Base-by-base conservation (phyloP, 352 stramenopile genomes). In the Phytopythium sindhum region DNA sequence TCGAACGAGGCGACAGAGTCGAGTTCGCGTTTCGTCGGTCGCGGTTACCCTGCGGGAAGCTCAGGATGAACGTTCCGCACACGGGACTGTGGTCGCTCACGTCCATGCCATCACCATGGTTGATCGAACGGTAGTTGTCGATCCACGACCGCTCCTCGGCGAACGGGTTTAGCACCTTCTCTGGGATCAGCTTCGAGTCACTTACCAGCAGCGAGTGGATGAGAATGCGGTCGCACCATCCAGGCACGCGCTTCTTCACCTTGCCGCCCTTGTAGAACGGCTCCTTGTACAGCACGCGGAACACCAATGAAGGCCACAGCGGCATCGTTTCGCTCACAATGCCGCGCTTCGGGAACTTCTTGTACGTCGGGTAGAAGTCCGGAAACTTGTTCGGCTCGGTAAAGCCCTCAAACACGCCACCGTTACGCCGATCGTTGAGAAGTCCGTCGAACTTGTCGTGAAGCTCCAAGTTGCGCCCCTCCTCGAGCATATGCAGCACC, bases 351-450 rank as follows among this genome's bases (percentile, higher is more conserved):
- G 86, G 83, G 21, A 93, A 88, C 53, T 95, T 95, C 57, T 95
- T 95, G 75, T 97, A 97, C 17, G 89, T 97, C 21, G 89, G 89
- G 45, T 93, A 95, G 60, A 97, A 97, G 52, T 96, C 81, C 2
- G 81, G 81, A 47, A 93, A 93, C 67, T 92, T 95, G 63, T 80
- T 74, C 2, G 89, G 88, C 53, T 97, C 89, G 0, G 76, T 80
- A 51, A 93, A 97, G 1, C 82, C 81, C 50, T 92, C 86, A 64
- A 96, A 96, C 24, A 93, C 79, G 1, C 80, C 77, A 28, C 77
- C 81, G 14, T 89, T 81, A 21, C 77, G 73, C 14, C 85, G 82
- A 42, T 96, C 88, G 56, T 92, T 90, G 35, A 93, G 66, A 23
- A 96, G 65, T 10, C 88, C 84, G 26, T 96, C 88, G 53, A 93